Base-by-base conservation (phyloP, 2,329 filamentous ascomycete species). In the Penicillium sp. region DNA sequence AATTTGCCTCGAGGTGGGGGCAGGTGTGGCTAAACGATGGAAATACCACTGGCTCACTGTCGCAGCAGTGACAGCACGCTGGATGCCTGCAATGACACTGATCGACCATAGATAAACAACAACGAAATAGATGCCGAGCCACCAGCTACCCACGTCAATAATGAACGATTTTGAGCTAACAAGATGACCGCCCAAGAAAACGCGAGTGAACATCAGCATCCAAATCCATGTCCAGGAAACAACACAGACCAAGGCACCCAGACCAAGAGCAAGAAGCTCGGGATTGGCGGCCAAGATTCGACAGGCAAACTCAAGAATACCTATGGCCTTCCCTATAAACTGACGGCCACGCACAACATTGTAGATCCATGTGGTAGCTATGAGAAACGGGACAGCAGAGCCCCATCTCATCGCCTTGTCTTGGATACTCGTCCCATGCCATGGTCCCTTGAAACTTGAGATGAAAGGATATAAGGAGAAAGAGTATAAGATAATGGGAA, bases 11-110 rank as follows among this genome's bases (percentile, higher is more conserved):
- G 91, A 93, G 0, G 90, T 87, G 2, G 92, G 87, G 9, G 88
- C 82, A 6, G 93, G 91, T 12, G 87, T 84, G 5, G 87, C 86
- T 67, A 96, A 89, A 61, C 94, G 91, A 75, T 97, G 93, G 75
- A 97, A 99, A 76, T 99, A 99, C 94, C 94, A 99, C 75, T 99
- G 94, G 41, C 91, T 96, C 25, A 97, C 93, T 0, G 93, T 96
- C 12, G 94, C 94, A 25, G 92, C 93, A 15, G 93, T 96, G 17
- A 93, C 94, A 23, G 91, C 88, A 58, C 94, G 88, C 73, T 99
- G 93, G 23, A 97, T 84, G 19, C 91, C 92, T 57, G 91, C 89
- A 71, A 96, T 87, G 57, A 97, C 86, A 2, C 90, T 89, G 42
- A 97, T 81, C 0, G 92, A 94, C 94, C 94, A 99, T 66, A 97